These are phyloP conservation scores for Lumnitzera racemosa DNA, from an alignment of 345 rosid genomes.

Conservation along the genomic window DNA sequence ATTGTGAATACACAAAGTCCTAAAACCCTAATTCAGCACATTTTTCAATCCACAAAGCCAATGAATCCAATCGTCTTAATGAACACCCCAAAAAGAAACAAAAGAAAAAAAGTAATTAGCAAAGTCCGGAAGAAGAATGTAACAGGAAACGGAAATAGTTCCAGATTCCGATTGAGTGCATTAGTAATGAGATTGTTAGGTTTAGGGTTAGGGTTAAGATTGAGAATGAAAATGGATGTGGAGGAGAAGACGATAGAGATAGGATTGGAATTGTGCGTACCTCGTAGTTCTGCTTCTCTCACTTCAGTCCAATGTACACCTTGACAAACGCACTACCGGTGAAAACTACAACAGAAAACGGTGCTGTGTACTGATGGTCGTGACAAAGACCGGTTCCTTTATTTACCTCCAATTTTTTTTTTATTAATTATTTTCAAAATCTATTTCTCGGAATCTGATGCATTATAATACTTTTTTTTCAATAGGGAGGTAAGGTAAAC, in stretches of 20 bases:
- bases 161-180: neutral
- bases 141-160: neutral
- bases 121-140: neutral
- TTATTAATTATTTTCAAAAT: too few relatives aligned
- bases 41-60: conserved; percentile 3
- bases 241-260: neutral
- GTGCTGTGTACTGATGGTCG: too few relatives aligned
- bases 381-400: too few relatives aligned
- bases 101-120: too few relatives aligned
- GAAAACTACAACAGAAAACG: too few relatives aligned
- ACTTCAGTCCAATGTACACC: too few relatives aligned
- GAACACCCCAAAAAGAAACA: too few relatives aligned
- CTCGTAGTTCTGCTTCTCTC: conserved; percentile 8
- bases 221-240: neutral
- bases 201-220: neutral
- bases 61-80: neutral
- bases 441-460: too few relatives aligned
- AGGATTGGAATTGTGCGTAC: conserved; percentile 26
- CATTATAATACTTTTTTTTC: too few relatives aligned
- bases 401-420: too few relatives aligned
- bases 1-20: conserved; percentile 17
- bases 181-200: neutral
- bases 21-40: conserved; percentile 20
- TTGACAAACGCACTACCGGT: too few relatives aligned
- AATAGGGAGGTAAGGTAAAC: too few relatives aligned